Percentiles rank a stretch among this genome's conserved stretches.
These are phyloP conservation scores for Trypanosoma rangeli DNA, from an alignment of 208 protist genomes.

Conservation along the genomic window DNA sequence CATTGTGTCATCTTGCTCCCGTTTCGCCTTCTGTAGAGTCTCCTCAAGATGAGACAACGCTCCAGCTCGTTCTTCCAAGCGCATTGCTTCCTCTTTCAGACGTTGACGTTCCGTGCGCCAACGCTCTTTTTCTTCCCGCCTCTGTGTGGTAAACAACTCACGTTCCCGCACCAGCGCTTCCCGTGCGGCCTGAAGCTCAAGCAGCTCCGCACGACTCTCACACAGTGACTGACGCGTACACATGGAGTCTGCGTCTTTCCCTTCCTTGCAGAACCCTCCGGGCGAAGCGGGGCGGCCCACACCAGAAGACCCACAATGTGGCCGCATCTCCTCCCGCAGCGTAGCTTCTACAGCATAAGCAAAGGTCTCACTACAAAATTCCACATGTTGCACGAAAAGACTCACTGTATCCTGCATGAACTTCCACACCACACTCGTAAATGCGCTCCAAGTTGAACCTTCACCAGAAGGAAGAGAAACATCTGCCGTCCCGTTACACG, in stretches of 20 bases:
- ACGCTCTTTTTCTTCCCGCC: slow-evolving; percentile 2
- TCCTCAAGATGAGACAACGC: neutral
- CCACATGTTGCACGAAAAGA: slow-evolving; percentile 3
- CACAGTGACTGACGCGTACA: neutral
- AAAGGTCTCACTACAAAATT: slow-evolving; percentile 5
- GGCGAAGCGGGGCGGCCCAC: neutral
- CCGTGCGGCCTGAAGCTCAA: neutral
- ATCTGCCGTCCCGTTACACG: neutral
- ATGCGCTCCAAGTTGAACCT: neutral
- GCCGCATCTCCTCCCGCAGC: neutral
- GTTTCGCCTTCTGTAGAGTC: neutral
- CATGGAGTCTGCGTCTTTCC: neutral
- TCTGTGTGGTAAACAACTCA: neutral
- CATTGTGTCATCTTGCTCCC: neutral
- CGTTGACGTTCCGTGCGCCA: slow-evolving; percentile 3
- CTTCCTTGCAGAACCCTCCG: no score
- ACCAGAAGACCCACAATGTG: neutral
- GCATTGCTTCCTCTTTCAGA: neutral
- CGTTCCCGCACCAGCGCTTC: slow-evolving; percentile 7
- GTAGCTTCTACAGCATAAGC: neutral
- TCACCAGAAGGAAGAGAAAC: neutral
- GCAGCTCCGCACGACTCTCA: neutral
- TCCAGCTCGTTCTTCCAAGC: neutral
- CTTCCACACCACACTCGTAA: neutral
- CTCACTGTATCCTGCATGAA: neutral